Evolutionary conservation across 2,329 filamentous ascomycete species (phyloP).

Genomic region (Penicillium griseofulvum): DNA sequence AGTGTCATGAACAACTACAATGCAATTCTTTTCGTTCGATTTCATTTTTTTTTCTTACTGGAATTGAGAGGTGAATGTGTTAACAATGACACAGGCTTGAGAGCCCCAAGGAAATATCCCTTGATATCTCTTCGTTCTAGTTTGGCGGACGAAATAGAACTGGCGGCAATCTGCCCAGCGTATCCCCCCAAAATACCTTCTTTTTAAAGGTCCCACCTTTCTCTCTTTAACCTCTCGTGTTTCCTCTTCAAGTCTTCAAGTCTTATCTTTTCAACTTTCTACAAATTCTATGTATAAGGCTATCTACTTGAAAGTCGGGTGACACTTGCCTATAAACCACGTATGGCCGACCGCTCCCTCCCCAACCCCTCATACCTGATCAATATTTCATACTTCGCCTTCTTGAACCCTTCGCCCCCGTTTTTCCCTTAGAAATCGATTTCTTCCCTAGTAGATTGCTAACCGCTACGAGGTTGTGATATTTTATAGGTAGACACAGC

Average conservation of each 20-base stretch:
- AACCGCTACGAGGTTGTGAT: background rate
- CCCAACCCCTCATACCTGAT: background rate
- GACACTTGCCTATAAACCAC: background rate
- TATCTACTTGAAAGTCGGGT: background rate
- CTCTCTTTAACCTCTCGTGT: background rate
- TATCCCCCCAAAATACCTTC: background rate
- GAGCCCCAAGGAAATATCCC: background rate
- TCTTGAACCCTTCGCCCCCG: background rate
- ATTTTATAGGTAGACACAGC: background rate
- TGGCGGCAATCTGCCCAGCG: background rate
- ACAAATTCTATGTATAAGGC: background rate
- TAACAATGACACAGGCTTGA: background rate
- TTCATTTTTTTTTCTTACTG: background rate
- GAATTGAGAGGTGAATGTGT: background rate
- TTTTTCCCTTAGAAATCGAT: background rate
- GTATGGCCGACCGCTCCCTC: conserved; percentile 10
- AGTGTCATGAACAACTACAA: background rate
- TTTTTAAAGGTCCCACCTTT: background rate
- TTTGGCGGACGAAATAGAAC: background rate
- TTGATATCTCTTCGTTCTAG: too few species aligned
- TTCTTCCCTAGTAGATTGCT: background rate
- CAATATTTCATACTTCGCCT: background rate
- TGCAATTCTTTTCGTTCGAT: background rate
- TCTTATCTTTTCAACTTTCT: background rate
- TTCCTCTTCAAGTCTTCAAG: background rate